Base-by-base conservation (phyloP, 176 grass and related monocot genomes). In the Carex myosuroides region DNA sequence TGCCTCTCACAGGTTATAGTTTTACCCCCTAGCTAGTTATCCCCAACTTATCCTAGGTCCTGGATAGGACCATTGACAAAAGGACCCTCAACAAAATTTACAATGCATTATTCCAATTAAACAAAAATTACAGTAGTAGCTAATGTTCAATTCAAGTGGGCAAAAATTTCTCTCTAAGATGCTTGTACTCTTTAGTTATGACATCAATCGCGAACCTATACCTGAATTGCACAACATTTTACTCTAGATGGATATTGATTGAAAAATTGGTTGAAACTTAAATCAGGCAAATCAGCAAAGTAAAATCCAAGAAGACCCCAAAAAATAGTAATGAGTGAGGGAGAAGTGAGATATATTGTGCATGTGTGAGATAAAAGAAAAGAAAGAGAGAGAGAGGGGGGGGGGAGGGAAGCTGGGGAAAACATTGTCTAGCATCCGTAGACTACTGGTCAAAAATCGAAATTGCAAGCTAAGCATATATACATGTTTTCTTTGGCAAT, bases 101-200 rank as follows among this genome's bases (percentile, higher is more conserved):
- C 64, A 26, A 52, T 76, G 71, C 22, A 76, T 76, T 29, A 29
- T 75, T 53, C 42, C 71, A 53, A 74, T 30, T 75, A 48, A 72
- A 21, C 8, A 12, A 65, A 13, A 65, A 5, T 32, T 20, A 64
- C 8, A 26, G 26, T 11, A 21, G 3, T 64, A 64, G 61, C 22
- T 29, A 29, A 26, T 29, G 22, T 24, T 21, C 37, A 44, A 42
- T 12, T 13, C 16, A 72, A 48, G 39, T 44, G 44, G 17, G 33
- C 39, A 72, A 65, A 65, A 30, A 3, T 32, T 32, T 32, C 63
- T 65, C 63, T 65, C 4, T 32, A 50, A 50, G 60, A 11, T 62
- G 20, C 24, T 62, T 8, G 21, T 11, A 0, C 21, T 22, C 20
- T 21, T 24, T 62, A 50, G 46, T 50, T 12, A 50, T 50, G 10